A percentile compares a stretch with the other conserved stretches of the same genome.
These are phyloP conservation scores for Trichoderma citrinoviride DNA, from an alignment of 2,329 filamentous ascomycete genomes.

Conservation along the genomic window DNA sequence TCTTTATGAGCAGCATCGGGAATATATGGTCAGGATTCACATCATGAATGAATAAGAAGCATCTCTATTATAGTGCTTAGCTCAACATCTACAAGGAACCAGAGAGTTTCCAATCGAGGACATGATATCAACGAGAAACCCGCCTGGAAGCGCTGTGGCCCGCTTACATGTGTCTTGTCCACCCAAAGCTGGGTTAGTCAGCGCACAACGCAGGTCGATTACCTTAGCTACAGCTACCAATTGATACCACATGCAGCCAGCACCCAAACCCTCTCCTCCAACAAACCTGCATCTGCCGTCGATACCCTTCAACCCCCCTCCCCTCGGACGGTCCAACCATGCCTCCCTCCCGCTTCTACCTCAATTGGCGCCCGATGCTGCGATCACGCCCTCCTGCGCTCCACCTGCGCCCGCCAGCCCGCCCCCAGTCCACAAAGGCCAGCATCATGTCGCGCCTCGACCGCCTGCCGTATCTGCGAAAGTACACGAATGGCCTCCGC, in stretches of 20 bases:
- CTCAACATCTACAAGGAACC: neutral
- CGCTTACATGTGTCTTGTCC: too few relatives aligned
- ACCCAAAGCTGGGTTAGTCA: too few relatives aligned
- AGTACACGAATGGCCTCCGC: constrained; percentile 67
- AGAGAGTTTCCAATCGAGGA: too few relatives aligned
- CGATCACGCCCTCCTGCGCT: constrained; percentile 19
- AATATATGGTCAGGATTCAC: neutral
- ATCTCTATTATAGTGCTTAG: neutral
- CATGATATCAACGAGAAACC: too few relatives aligned
- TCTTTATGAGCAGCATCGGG: neutral
- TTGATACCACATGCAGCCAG: too few relatives aligned
- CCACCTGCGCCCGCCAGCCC: constrained; percentile 22
- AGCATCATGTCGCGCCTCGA: constrained; percentile 37
- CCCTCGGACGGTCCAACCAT: constrained; percentile 26
- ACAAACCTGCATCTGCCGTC: neutral
- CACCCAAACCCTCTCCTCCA: neutral
- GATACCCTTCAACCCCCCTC: too few relatives aligned
- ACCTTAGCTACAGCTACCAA: too few relatives aligned
- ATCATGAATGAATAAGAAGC: neutral
- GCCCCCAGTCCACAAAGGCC: constrained; percentile 32
- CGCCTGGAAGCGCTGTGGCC: too few relatives aligned
- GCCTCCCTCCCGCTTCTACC: constrained; percentile 27
- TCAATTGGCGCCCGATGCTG: constrained; percentile 28
- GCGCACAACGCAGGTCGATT: too few relatives aligned
- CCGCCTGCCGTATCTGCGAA: constrained; percentile 57